Percentiles rank a stretch among this genome's conserved stretches.
These are phyloP conservation scores for Heliamphora pulchella DNA, from an alignment of 179 eudicot genomes.

Conservation along the genomic window DNA sequence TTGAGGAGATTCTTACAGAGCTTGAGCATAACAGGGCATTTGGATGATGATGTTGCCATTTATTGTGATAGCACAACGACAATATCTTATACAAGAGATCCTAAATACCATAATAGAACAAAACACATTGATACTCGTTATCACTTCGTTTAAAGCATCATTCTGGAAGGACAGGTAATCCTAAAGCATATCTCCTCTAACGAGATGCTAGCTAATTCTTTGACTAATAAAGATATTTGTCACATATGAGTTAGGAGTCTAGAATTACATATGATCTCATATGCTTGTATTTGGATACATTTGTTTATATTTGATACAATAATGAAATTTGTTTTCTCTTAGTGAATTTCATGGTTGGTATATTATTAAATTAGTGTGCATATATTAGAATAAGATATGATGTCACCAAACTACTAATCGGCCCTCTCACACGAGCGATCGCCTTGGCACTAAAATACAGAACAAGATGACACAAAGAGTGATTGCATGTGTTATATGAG, in stretches of 20 bases:
- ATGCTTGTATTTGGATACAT: neutral
- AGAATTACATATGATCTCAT: neutral
- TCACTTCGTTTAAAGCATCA: too few species aligned
- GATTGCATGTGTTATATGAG: too few species aligned
- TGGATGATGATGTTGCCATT: neutral
- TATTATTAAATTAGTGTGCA: too few species aligned
- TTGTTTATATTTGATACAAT: too few species aligned
- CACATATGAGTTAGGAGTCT: too few species aligned
- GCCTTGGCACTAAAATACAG: neutral
- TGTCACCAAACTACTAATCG: neutral
- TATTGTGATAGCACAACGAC: neutral
- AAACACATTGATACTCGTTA: neutral
- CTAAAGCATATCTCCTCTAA: too few species aligned
- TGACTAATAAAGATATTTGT: too few species aligned
- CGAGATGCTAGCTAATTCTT: too few species aligned
- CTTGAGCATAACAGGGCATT: neutral
- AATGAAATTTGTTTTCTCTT: too few species aligned
- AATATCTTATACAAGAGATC: neutral
- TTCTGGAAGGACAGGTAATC: too few species aligned
- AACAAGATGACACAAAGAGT: neutral
- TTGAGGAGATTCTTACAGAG: neutral
- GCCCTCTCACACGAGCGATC: neutral
- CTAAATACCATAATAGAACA: neutral
- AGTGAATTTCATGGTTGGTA: too few species aligned
- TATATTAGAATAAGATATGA: too few species aligned